These are phyloP conservation scores for Hanseniaspora jakobsenii DNA, from an alignment of 805 yeast species.

Conservation along the genomic window DNA sequence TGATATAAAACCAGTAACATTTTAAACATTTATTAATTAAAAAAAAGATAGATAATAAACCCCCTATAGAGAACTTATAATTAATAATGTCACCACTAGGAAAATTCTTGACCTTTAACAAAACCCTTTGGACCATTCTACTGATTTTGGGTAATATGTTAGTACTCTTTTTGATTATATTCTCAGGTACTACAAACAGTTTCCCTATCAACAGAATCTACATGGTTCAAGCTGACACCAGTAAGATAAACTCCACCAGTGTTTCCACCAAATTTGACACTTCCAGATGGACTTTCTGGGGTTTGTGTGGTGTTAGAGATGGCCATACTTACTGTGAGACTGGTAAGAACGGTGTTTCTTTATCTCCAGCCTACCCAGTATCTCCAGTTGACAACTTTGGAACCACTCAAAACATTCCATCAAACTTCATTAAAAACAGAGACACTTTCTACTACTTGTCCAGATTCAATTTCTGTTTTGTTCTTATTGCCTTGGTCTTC, in stretches of 20 bases:
- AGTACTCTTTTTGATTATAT: conserved; percentile 43
- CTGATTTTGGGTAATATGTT: conserved; percentile 34
- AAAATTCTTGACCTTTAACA: conserved; percentile 9
- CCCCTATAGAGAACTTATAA: not conserved
- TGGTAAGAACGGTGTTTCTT: conserved; percentile 25
- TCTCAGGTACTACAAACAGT: conserved; percentile 49
- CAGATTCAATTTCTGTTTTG: conserved; percentile 53
- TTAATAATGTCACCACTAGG: not conserved
- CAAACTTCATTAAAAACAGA: conserved; percentile 42
- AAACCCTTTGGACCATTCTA: conserved; percentile 20
- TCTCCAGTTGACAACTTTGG: conserved; percentile 66
- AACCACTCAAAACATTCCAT: conserved; percentile 42
- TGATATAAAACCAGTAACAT: too few relatives aligned
- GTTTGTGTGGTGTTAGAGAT: conserved; percentile 39
- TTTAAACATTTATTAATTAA: not conserved
- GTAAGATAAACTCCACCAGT: conserved; percentile 35
- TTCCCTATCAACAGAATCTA: conserved; percentile 55
- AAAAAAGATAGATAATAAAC: too few relatives aligned
- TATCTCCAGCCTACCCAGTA: conserved; percentile 59
- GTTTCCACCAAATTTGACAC: conserved; percentile 34
- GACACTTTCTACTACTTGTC: conserved; percentile 50
- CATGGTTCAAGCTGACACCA: conserved; percentile 62
- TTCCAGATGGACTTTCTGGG: conserved; percentile 81
- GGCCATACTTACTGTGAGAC: conserved; percentile 25
- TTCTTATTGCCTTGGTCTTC: conserved; percentile 48